Evolutionary conservation across 1,284 basidiomycete species (phyloP).

Genomic region (Malassezia equina): DNA sequence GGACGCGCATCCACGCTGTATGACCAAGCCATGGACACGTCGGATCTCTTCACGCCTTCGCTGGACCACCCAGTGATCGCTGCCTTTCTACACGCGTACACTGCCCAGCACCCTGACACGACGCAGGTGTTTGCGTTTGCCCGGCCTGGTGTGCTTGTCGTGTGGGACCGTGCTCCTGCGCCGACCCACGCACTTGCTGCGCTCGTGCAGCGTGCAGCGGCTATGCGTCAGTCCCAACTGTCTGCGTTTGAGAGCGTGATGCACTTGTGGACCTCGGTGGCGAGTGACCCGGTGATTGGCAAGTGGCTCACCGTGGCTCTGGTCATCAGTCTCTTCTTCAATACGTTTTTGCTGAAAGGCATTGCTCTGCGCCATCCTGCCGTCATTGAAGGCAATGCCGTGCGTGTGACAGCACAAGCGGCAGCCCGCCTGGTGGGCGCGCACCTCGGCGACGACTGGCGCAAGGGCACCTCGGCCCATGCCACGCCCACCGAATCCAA

Average conservation of each 20-base stretch:
- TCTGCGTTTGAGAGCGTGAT: conserved; percentile 71
- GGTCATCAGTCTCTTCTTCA: conserved; percentile 75
- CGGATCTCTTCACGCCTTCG: conserved; percentile 23
- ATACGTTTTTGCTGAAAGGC: conserved; percentile 81
- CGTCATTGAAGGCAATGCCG: conserved; percentile 42
- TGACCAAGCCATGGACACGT: conserved; percentile 29
- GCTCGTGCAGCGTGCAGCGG: background rate
- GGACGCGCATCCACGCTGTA: conserved; percentile 40
- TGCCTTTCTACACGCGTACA: conserved; percentile 32
- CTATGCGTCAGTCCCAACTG: background rate
- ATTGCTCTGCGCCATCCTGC: conserved; percentile 51
- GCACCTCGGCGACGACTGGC: conserved; percentile 21
- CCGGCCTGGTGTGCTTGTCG: background rate
- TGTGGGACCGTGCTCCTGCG: background rate
- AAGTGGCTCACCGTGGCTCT: conserved; percentile 92
- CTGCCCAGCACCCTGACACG: conserved; percentile 21
- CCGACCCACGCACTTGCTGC: background rate
- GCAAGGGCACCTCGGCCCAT: background rate
- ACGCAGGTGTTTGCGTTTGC: conserved; percentile 15
- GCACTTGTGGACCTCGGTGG: conserved; percentile 84
- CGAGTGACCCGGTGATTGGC: conserved; percentile 84
- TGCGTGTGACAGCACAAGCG: conserved; percentile 43
- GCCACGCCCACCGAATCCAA: too few species aligned
- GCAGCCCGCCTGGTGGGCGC: conserved; percentile 46
- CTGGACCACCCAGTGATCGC: conserved; percentile 22